These are phyloP conservation scores for Ophiostoma montium DNA, from an alignment of 2,329 filamentous ascomycete genomes.

Conservation along the genomic window DNA sequence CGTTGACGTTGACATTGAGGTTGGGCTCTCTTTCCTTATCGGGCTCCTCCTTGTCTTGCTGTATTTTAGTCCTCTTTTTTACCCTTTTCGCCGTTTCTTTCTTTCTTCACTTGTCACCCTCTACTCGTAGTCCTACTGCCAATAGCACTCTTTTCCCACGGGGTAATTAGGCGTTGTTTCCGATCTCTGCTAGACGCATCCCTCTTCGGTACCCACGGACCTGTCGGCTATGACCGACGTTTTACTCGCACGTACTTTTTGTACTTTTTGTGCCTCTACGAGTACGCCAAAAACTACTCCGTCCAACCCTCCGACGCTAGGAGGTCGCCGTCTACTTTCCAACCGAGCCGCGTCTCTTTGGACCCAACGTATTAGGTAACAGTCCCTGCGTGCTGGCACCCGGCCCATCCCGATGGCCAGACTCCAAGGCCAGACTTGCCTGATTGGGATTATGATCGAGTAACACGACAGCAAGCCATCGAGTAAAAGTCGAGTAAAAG, in stretches of 20 bases:
- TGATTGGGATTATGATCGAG: slow-evolving; percentile 28
- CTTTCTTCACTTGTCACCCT: too few species aligned
- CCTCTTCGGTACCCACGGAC: too few species aligned
- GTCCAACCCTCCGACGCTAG: background rate
- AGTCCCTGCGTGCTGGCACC: background rate
- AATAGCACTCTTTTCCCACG: too few species aligned
- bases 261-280: too few species aligned
- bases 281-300: too few species aligned
- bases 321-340: background rate
- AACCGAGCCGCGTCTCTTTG: too few species aligned
- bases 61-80: background rate
- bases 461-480: slow-evolving; percentile 17
- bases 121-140: too few species aligned
- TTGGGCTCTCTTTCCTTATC: slow-evolving; percentile 2
- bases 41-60: background rate
- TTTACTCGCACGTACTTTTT: too few species aligned
- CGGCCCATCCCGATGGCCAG: background rate
- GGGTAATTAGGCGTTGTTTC: too few species aligned
- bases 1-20: too few species aligned
- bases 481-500: slow-evolving; percentile 26
- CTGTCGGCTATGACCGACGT: too few species aligned
- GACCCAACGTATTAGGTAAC: background rate
- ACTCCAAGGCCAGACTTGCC: slow-evolving; percentile 4
- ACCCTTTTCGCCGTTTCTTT: background rate
- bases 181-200: too few species aligned